Conservation (phyloP, 257 asterid genomes). For the Solanum piurae region DNA sequence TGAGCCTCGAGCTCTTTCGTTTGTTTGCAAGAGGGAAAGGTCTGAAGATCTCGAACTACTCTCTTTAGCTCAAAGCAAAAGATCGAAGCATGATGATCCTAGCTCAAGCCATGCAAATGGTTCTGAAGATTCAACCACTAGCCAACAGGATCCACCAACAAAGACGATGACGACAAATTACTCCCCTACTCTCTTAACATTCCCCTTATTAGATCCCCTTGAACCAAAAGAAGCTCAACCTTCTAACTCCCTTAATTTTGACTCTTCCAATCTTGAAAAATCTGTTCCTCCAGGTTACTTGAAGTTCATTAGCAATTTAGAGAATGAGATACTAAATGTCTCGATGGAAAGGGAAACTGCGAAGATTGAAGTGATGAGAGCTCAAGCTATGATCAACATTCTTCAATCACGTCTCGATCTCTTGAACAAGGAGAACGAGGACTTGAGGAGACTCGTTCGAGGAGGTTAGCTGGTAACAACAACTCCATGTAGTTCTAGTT, state of each 20-base stretch:
- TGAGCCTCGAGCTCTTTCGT: constrained; percentile 28
- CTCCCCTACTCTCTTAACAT: constrained; percentile 50
- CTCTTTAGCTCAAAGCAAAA: constrained; percentile 51
- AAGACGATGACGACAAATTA: constrained; percentile 59
- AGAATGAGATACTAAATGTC: constrained; percentile 67
- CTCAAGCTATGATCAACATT: constrained; percentile 82
- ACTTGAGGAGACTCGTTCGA: constrained; percentile 28
- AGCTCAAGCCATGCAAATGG: constrained; percentile 86
- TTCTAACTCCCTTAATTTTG: constrained; percentile 34
- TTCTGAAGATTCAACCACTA: constrained; percentile 88
- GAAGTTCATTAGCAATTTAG: constrained; percentile 76
- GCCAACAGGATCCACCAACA: constrained; percentile 54
- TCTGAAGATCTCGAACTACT: constrained; percentile 60
- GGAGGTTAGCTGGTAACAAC: constrained; percentile 4
- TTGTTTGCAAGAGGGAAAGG: constrained; percentile 78
- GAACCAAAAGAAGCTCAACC: constrained; percentile 53
- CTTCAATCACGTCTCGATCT: constrained; percentile 68
- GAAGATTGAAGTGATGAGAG: constrained; percentile 95
- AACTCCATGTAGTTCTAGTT: constrained; percentile 6
- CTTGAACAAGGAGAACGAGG: constrained; percentile 59
- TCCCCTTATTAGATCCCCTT: constrained; percentile 46
- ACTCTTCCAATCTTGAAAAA: constrained; percentile 85
- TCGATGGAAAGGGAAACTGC: constrained; percentile 84
- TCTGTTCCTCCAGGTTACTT: constrained; percentile 91
- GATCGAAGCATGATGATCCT: constrained; percentile 66